These are phyloP conservation scores for Niveomyces coronatus DNA, from an alignment of 2,329 filamentous ascomycete genomes.

Conservation along the genomic window DNA sequence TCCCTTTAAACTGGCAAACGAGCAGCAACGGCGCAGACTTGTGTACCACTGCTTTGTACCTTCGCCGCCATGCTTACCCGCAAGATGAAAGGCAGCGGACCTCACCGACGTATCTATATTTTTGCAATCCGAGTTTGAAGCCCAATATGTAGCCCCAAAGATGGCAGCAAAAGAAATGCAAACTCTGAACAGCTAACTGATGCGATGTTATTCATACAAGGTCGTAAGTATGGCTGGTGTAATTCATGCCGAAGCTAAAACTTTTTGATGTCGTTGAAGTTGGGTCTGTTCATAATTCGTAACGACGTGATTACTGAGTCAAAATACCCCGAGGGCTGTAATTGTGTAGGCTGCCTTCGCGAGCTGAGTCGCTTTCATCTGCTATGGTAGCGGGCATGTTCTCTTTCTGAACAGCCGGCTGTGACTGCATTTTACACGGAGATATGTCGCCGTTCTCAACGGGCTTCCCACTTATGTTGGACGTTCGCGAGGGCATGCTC, in stretches of 20 bases:
- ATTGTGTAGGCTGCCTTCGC: constrained; percentile 10
- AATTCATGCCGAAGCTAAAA: constrained; percentile 11
- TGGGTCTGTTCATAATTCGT: constrained; percentile 6
- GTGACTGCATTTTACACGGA: constrained; percentile 7
- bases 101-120: constrained; percentile 5
- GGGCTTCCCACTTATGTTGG: constrained; percentile 18
- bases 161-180: constrained; percentile 5
- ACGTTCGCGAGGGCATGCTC: constrained; percentile 21
- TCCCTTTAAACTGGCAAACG: background rate
- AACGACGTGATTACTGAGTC: constrained; percentile 7
- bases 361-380: background rate
- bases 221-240: constrained; percentile 10
- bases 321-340: constrained; percentile 9
- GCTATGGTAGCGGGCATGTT: constrained; percentile 28
- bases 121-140: constrained; percentile 1
- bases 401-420: constrained; percentile 23
- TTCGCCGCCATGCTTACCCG: background rate
- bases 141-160: constrained; percentile 3
- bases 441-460: constrained; percentile 15
- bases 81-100: constrained; percentile 3
- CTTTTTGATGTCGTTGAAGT: constrained; percentile 9
- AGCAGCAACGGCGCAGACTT: background rate
- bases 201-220: constrained; percentile 13
- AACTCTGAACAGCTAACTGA: constrained; percentile 9
- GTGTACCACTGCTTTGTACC: background rate